Evolutionary conservation across 768 basidiomycete species (phyloP), one percentile per base, ranked within the genome.

Genomic region (Tremella fuciformis): DNA sequence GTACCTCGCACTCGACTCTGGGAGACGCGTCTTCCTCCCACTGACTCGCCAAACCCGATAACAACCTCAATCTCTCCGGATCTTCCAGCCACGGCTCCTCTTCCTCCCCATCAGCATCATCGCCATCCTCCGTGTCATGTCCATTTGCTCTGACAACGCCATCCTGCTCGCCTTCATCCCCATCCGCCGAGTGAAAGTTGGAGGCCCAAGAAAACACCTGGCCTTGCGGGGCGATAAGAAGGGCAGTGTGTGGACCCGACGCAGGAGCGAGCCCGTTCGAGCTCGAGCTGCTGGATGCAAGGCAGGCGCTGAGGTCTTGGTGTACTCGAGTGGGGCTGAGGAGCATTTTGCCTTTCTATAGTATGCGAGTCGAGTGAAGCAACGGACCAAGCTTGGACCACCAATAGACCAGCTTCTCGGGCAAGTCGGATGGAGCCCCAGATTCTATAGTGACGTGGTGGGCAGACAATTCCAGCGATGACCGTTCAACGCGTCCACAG

Each of bases 1-100:
- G 29, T 48, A 74, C 72, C 62, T 74, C 72, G 46, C 69, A 74
- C 47, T 69, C 72, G 38, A 74, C 64, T 40, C 61, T 59, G 2
- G 63, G 60, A 21, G 63, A 62, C 18, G 63, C 65, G 26, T 63
- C 62, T 37, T 63, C 61, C 9, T 64, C 50, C 69, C 69, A 74
- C 47, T 74, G 69, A 41, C 60, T 60, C 13, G 66, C 66, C n/a
- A 74, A 54, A 4, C 72, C 72, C 18, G 62, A 50, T 19, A 74
- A 48, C 44, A 74, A 44, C n/a, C 72, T 38, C 49, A 61, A 9
- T 19, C 72, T n/a, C 44, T 74, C 69, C 26, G 67, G 69, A 13
- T 41, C 60, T 13, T 74, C 72, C 13, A 74, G 53, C 18, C 58
- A 74, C 7, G 72, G 62, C 58, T 60, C 66, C n/a, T 73, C 58